Evolutionary conservation across 2,329 filamentous ascomycete genomes (phyloP), one percentile per base, ranked within the genome.

Genomic region (Trichoderma oligosporum): DNA sequence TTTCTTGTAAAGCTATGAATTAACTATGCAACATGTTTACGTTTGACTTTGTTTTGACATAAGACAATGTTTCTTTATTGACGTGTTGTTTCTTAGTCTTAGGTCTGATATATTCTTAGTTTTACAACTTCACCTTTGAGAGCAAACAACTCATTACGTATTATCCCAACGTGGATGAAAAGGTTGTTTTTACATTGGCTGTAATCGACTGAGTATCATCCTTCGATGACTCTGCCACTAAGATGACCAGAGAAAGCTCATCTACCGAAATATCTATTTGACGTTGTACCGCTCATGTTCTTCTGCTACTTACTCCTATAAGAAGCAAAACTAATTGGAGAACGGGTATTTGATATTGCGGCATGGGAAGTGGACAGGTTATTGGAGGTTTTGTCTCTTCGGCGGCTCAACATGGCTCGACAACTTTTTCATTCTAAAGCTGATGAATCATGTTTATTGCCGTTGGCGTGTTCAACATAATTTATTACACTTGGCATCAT

Each of bases 371-470:
- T 31, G 66, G 64, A 0, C 75, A 75, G 47, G 70, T 76, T 44
- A 55, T 76, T 16, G 74, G 76, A 2, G 76, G 74, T 4, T 66
- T 80, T 4, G 66, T 80, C 8, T 77, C 79, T 4, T 83, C 77
- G 47, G 80, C 76, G 2, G 73, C 82, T 8, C 80, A 81, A 2
- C 78, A 82, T 59, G 75, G 80, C 53, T 65, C 70, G 27, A 67
- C 18, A 14, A 52, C 39, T 7, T 42, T 54, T 31, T 54, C 73
- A 31, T 63, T 66, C 46, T 64, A 67, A 20, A 66, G 80, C 38
- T 82, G 79, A 78, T 71, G 75, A 57, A 78, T 76, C 73, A 77
- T 82, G 73, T 82, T 79, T 63, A 75, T 79, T 57, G 67, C 80
- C 24, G 73, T 80, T 0, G 79, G 80, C 2, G 57, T 72, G 0